A percentile compares a stretch with the other conserved stretches of the same genome.
Evolutionary conservation across 305 asterid species (phyloP).

Genomic region (Rubia balearica): DNA sequence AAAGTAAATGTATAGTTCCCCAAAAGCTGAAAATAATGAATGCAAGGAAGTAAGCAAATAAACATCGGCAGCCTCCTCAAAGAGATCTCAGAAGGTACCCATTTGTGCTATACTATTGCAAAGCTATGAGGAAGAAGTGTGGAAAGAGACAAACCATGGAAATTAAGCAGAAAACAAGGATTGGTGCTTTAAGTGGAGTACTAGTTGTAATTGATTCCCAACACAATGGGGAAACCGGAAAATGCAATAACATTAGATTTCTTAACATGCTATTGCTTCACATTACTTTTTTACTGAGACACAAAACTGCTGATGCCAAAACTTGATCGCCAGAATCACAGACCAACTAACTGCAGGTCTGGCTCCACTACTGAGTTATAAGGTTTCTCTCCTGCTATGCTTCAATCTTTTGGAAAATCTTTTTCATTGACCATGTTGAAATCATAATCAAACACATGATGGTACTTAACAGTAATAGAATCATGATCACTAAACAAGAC

Average conservation of each 20-base stretch:
- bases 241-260: background rate
- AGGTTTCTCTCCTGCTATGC: background rate
- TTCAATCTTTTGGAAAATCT: background rate
- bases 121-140: background rate
- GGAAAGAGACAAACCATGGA: background rate
- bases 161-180: background rate
- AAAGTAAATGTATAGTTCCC: background rate
- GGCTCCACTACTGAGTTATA: background rate
- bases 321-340: background rate
- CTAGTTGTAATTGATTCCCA: background rate
- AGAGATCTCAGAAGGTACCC: slow-evolving; percentile 7
- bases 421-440: background rate
- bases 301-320: background rate
- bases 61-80: background rate
- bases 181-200: background rate
- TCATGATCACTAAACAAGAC: slow-evolving; percentile 14
- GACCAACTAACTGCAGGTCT: background rate
- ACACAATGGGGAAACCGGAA: background rate
- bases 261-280: background rate
- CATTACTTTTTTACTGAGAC: background rate
- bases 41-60: no score
- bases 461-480: background rate
- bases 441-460: background rate
- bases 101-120: background rate
- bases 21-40: background rate